phyloP scores from a whole-genome alignment of 305 asterid genomes.

The Petunia hybrid region DNA sequence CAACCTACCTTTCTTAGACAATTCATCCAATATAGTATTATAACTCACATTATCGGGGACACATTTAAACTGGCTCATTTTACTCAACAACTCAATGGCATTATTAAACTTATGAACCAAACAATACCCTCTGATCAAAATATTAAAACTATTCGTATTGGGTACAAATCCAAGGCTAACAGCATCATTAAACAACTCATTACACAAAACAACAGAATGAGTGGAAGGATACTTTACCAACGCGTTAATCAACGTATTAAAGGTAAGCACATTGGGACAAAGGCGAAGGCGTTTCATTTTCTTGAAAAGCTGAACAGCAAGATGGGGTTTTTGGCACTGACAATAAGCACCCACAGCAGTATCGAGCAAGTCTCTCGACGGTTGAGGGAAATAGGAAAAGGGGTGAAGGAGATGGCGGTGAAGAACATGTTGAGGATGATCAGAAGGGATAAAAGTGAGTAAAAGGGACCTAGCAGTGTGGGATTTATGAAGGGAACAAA shows the following conservation, averaged over 20 bases:
- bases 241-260: constrained; percentile 61
- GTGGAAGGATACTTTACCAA: constrained; percentile 70
- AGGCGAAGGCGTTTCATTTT: constrained; percentile 71
- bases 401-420: constrained; percentile 69
- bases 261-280: constrained; percentile 53
- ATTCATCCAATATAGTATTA: constrained; percentile 67
- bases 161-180: constrained; percentile 66
- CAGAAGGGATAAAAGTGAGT: constrained; percentile 60
- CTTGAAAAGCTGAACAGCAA: constrained; percentile 72
- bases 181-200: constrained; percentile 72
- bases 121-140: constrained; percentile 77
- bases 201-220: constrained; percentile 52
- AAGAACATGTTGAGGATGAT: constrained; percentile 69
- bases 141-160: constrained; percentile 66
- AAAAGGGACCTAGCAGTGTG: constrained; percentile 63
- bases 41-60: constrained; percentile 76
- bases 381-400: constrained; percentile 48
- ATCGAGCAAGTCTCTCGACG: constrained; percentile 59
- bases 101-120: constrained; percentile 62
- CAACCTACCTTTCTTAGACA: constrained; percentile 76
- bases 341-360: constrained; percentile 73
- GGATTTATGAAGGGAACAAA: constrained; percentile 59
- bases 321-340: constrained; percentile 64
- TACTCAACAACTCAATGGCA: constrained; percentile 62
- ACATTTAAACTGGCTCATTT: constrained; percentile 61